Evolutionary conservation across 2,329 filamentous ascomycete species (phyloP).

Genomic region (Fusarium verrucosum): DNA sequence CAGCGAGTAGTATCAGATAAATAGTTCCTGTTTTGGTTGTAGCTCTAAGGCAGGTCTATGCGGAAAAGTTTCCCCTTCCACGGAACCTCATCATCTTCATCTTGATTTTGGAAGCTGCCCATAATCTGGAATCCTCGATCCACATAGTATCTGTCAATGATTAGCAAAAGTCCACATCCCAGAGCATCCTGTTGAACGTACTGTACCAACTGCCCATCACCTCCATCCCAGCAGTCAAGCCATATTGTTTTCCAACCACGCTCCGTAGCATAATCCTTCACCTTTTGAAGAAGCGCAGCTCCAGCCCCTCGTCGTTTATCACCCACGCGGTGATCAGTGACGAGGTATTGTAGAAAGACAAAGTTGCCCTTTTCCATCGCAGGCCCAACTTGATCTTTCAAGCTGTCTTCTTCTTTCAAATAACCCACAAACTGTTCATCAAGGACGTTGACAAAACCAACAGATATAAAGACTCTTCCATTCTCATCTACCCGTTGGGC

Average conservation of each 20-base stretch:
- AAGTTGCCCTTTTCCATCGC: slow-evolving; percentile 25
- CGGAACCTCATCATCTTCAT: neutral
- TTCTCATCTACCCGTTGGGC: slow-evolving; percentile 27
- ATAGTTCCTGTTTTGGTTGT: neutral
- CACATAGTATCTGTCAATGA: slow-evolving; percentile 33
- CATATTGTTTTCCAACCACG: slow-evolving; percentile 35
- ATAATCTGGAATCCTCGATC: slow-evolving; percentile 27
- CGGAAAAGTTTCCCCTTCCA: slow-evolving; percentile 34
- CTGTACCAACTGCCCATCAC: slow-evolving; percentile 36
- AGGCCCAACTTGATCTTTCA: slow-evolving; percentile 19
- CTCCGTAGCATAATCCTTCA: slow-evolving; percentile 30
- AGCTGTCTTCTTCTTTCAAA: slow-evolving; percentile 12
- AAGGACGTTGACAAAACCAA: slow-evolving; percentile 23
- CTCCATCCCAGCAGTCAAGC: slow-evolving; percentile 45
- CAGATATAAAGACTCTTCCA: slow-evolving; percentile 23
- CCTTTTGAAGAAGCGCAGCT: slow-evolving; percentile 22
- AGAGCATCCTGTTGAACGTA: slow-evolving; percentile 4
- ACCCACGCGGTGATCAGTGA: slow-evolving; percentile 23
- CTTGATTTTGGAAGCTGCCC: slow-evolving; percentile 13
- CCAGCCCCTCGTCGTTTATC: slow-evolving; percentile 27
- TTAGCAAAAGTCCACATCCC: slow-evolving; percentile 8
- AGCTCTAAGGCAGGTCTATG: slow-evolving; percentile 24
- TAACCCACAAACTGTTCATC: slow-evolving; percentile 16
- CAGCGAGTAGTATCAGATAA: slow-evolving; percentile 41
- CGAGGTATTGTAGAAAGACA: slow-evolving; percentile 28